Percentiles rank a stretch among this genome's conserved stretches.
Conservation (phyloP, 495 filamentous ascomycete genomes). For the Penicillium argentinense region DNA sequence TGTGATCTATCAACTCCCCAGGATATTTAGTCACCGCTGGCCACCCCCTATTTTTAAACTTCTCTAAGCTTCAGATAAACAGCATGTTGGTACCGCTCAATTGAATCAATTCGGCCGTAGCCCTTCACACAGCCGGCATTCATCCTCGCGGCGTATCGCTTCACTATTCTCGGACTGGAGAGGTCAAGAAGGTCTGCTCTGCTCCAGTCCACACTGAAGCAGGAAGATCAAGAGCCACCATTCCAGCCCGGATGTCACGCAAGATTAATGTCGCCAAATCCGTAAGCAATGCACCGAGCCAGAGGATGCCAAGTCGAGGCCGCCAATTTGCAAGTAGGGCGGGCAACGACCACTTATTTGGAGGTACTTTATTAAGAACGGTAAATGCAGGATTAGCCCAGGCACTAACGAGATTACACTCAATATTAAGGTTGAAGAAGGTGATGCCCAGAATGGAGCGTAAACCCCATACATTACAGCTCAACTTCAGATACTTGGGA, state of each 20-base stretch:
- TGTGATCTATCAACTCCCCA: too few relatives aligned
- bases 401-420: constrained; percentile 32
- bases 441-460: constrained; percentile 28
- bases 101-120: too few relatives aligned
- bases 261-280: constrained; percentile 17
- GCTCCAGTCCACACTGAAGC: constrained; percentile 24
- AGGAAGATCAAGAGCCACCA: constrained; percentile 21
- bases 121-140: constrained; percentile 27
- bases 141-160: constrained; percentile 23
- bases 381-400: constrained; percentile 34
- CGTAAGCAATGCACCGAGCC: constrained; percentile 25
- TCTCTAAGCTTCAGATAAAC: too few relatives aligned
- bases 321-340: constrained; percentile 16
- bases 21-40: too few relatives aligned
- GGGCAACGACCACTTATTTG: constrained; percentile 4
- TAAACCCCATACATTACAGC: constrained; percentile 25
- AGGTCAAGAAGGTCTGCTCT: constrained; percentile 24
- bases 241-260: constrained; percentile 16
- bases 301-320: constrained; percentile 21
- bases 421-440: constrained; percentile 28
- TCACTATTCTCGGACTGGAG: constrained; percentile 1
- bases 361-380: constrained; percentile 13
- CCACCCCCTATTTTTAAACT: too few relatives aligned
- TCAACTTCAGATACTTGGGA: constrained; percentile 27
- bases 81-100: too few relatives aligned